Evolutionary conservation across 305 asterid genomes (phyloP).

Genomic region (Fraxinus latifolia): DNA sequence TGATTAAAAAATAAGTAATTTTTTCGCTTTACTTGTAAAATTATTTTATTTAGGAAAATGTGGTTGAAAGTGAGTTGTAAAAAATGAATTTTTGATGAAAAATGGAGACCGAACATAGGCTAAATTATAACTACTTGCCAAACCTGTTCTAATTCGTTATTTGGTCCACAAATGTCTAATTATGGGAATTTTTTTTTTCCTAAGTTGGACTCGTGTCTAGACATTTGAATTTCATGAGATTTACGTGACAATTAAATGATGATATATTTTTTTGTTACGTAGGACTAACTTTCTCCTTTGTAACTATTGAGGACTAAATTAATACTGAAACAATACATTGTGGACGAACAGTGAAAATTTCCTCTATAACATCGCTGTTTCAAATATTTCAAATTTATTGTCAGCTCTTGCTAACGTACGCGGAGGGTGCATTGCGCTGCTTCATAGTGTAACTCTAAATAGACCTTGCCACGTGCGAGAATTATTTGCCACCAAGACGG

Average conservation of each 20-base stretch:
- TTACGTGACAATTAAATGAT: background rate
- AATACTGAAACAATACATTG: background rate
- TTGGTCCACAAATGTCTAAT: background rate
- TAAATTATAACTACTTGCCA: background rate
- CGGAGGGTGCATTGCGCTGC: slow-evolving; percentile 27
- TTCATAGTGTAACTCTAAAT: background rate
- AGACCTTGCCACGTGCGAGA: slow-evolving; percentile 12
- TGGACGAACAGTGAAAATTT: background rate
- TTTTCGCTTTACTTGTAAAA: no score
- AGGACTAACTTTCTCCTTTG: background rate
- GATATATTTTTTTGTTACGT: background rate
- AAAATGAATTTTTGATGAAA: background rate
- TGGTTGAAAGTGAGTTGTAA: no score
- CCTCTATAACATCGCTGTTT: slow-evolving; percentile 19
- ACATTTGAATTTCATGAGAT: background rate
- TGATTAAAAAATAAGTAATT: no score
- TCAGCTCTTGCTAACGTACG: slow-evolving; percentile 37
- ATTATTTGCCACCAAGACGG: slow-evolving; percentile 18
- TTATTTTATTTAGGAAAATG: no score
- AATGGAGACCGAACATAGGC: no score
- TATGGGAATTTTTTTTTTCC: background rate
- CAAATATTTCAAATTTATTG: slow-evolving; percentile 36
- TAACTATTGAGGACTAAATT: background rate
- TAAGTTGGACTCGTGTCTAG: background rate
- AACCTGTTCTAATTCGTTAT: background rate